Base-by-base conservation (phyloP, 2,329 filamentous ascomycete species). In the Rhinocladiella mackenziei region DNA sequence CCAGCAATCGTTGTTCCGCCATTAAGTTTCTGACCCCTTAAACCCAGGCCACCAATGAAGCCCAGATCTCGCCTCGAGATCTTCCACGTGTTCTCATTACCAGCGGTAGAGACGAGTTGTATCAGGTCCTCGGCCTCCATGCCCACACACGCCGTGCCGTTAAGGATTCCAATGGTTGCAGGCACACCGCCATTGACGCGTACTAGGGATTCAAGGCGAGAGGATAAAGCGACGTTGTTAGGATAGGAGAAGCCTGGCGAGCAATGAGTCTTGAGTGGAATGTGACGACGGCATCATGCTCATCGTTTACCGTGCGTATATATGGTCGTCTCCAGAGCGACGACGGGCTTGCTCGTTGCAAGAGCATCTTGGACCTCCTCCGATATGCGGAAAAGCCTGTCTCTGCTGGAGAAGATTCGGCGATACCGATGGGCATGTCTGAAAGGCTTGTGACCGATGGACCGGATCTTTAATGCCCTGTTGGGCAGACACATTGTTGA, bases 291-390 rank as follows among this genome's bases (percentile, higher is more conserved):
- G 35, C 11, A 10, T 15, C 18, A 38, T 23, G 13, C n/a, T 34
- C 10, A 26, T 33, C 9, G 19, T 58, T 39, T 65, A 73, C 89
- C 89, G 67, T 98, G 92, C 1, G 92, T 98, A 66, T 98, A 97
- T 57, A 98, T 97, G 3, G 92, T 95, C 2, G 87, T 89, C 66
- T 98, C 92, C 3, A 98, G 75, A 11, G 91, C 92, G 8, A 98
- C 89, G 3, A 98, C 83, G 1, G 92, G 91, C 58, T 80, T 82
- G 44, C 82, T 81, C 9, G 79, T 77, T 30, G 78, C 73, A 35
- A 96, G 65, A 28, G 89, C 91, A 61, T 88, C 80, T 39, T 75
- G 72, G 9, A 98, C 83, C 65, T 97, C 91, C 38, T 91, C 83
- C 1, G 87, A 89, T 30, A 95, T 73, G 40, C 74, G 76, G 44